Conservation (phyloP, 1,284 basidiomycete genomes). For the Austroboletus niveus region DNA sequence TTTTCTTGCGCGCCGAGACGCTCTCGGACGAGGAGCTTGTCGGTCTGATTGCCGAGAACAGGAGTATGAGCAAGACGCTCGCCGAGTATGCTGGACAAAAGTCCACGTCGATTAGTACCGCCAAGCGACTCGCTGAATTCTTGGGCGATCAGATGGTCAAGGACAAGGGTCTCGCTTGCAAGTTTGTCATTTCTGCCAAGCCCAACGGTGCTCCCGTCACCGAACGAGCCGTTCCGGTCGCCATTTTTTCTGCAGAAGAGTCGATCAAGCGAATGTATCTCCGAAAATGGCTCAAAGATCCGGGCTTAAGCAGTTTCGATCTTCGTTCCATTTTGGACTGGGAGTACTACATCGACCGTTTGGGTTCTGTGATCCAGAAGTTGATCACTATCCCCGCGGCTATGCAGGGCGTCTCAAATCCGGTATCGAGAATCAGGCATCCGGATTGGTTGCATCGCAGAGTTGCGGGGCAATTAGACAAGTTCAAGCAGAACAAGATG, state of each 20-base stretch:
- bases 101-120: conserved; percentile 97
- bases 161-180: conserved; percentile 98
- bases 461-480: conserved; percentile 88
- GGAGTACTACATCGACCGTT: conserved; percentile 97
- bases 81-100: conserved; percentile 97
- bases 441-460: conserved; percentile 97
- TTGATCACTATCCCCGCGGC: conserved; percentile 99
- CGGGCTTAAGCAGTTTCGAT: conserved; percentile 85
- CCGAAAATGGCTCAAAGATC: conserved; percentile 97
- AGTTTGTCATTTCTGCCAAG: conserved; percentile 97
- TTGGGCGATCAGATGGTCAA: conserved; percentile 99
- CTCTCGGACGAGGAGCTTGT: conserved; percentile 92
- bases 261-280: conserved; percentile 88
- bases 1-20: conserved; percentile 83
- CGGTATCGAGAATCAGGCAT: conserved; percentile 93
- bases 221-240: conserved; percentile 96
- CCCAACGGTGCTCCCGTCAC: conserved; percentile 95
- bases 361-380: conserved; percentile 98
- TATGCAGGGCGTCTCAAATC: conserved; percentile 96
- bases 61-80: conserved; percentile 97
- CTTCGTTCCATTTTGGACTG: conserved; percentile 95
- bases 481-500: conserved; percentile 97
- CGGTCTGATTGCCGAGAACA: conserved; percentile 97
- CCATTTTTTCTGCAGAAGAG: conserved; percentile 96
- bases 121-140: conserved; percentile 94